Evolutionary conservation across 805 yeast genomes (phyloP), one percentile per base, ranked within the genome.

Genomic region (Pichia rugopelliculosa): DNA sequence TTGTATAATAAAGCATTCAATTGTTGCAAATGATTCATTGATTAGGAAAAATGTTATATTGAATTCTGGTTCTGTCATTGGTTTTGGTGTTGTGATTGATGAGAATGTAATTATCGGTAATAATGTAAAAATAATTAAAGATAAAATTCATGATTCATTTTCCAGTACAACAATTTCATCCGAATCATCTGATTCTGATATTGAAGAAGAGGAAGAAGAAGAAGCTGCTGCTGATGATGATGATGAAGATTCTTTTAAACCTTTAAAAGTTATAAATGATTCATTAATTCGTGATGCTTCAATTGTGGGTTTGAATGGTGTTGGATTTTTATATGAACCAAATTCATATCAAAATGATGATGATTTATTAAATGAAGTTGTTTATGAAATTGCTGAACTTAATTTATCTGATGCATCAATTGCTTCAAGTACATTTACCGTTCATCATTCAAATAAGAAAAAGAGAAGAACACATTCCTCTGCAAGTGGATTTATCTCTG

Each of bases 31-130:
- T 23, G 65, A 73, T 53, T 83, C 84, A 0, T 62, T 64, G 2
- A 68, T 93, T 47, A 80, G 80, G 15, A 50, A 68, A 4, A 71
- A 73, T 51, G 80, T 79, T 13, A 60, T 56, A 1, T 56, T 91
- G 39, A 73, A 71, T 42, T 76, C 84, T n/a, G 95, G 93, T 3
- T 72, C 86, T 13, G 84, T 93, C 12, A 69, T 93, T 50, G 96
- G 96, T 0, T 85, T 76, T 59, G 77, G 77, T 52, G 96, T 86
- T 39, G 67, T 69, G 3, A 75, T 90, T 49, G 89, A 81, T 42
- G 71, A 73, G 25, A 68, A 72, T 51, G 72, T 76, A 49, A 59
- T 56, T 12, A 64, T 86, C 47, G 74, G 75, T 1, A 66, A 66
- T 44, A 74, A 77, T 49, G 68, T 79, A 7, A 75, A 80, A 60